Percentiles rank a stretch among this genome's conserved stretches.
phyloP scores from a whole-genome alignment of 768 basidiomycete species.

The Mycena rosella region DNA sequence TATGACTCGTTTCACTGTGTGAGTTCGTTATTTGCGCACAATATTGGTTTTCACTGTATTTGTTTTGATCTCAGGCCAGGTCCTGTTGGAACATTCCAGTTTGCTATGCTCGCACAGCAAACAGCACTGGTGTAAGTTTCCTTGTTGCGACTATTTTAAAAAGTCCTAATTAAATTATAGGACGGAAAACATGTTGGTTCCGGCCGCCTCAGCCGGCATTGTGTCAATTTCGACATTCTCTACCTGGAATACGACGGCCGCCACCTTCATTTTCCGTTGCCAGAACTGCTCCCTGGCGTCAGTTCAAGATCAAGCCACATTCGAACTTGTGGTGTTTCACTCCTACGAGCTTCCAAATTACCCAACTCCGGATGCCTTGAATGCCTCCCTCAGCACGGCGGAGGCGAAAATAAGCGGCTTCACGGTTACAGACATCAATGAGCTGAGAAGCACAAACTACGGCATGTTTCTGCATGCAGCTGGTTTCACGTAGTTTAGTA shows the following conservation, averaged over 20 bases:
- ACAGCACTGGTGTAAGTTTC: background rate
- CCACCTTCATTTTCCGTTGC: slow-evolving; percentile 15
- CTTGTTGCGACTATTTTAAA: background rate
- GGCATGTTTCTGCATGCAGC: background rate
- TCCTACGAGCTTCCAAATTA: slow-evolving; percentile 7
- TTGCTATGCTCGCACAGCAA: slow-evolving; percentile 7
- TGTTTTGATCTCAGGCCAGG: background rate
- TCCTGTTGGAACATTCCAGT: background rate
- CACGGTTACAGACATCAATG: background rate
- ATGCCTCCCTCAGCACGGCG: slow-evolving; percentile 1
- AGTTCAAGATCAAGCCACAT: background rate
- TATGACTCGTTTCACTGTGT: slow-evolving; percentile 4
- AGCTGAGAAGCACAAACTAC: background rate
- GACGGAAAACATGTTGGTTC: background rate
- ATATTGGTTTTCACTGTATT: background rate
- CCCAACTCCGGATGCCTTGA: background rate
- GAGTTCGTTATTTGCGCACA: background rate
- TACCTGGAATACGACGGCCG: background rate
- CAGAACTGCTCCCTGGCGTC: slow-evolving; percentile 1
- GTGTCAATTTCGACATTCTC: slow-evolving; percentile 7
- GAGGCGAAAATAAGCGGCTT: background rate
- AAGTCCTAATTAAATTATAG: background rate
- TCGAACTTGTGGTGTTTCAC: background rate
- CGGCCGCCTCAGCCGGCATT: background rate
- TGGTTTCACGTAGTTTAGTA: background rate